A percentile compares a stretch with the other conserved stretches of the same genome.
These are phyloP conservation scores for Chlamydomonas incerta DNA, from an alignment of 139 green algal species.

Conservation along the genomic window DNA sequence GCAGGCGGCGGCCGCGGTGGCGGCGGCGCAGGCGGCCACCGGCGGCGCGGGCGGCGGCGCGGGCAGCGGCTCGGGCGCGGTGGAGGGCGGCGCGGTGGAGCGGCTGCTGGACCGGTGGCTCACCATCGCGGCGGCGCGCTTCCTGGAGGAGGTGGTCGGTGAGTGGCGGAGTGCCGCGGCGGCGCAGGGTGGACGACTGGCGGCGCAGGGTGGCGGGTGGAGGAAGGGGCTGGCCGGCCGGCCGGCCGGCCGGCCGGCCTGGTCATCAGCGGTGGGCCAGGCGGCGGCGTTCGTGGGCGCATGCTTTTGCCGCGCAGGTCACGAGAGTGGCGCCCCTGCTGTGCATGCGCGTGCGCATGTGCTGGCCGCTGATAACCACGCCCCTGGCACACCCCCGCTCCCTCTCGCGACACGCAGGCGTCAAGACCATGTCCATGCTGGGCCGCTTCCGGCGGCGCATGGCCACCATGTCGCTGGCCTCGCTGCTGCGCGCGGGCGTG, in stretches of 20 bases:
- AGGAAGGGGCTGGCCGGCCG: no score
- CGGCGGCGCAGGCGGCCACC: not conserved
- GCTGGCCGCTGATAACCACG: no score
- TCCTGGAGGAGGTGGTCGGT: conserved; percentile 54
- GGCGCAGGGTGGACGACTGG: not conserved
- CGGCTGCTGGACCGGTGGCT: conserved; percentile 53
- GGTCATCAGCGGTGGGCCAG: no score
- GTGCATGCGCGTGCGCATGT: no score
- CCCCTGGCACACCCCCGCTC: not conserved
- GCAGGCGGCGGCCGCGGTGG: not conserved
- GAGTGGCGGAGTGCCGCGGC: not conserved
- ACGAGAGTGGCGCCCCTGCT: no score
- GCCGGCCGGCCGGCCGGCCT: no score
- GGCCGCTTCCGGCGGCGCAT: conserved; percentile 61
- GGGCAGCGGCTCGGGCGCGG: not conserved
- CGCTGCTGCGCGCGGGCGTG: conserved; percentile 15
- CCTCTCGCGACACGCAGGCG: conserved; percentile 6
- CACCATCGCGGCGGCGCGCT: conserved; percentile 43
- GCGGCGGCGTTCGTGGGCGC: no score
- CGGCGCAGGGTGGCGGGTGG: no score
- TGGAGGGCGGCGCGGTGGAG: not conserved
- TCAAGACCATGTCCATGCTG: conserved; percentile 71
- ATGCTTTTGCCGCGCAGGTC: no score
- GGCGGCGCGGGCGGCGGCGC: not conserved
- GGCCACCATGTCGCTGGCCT: conserved; percentile 38